Base-by-base conservation (phyloP, 2,329 filamentous ascomycete species). In the Monosporascus sp. region DNA sequence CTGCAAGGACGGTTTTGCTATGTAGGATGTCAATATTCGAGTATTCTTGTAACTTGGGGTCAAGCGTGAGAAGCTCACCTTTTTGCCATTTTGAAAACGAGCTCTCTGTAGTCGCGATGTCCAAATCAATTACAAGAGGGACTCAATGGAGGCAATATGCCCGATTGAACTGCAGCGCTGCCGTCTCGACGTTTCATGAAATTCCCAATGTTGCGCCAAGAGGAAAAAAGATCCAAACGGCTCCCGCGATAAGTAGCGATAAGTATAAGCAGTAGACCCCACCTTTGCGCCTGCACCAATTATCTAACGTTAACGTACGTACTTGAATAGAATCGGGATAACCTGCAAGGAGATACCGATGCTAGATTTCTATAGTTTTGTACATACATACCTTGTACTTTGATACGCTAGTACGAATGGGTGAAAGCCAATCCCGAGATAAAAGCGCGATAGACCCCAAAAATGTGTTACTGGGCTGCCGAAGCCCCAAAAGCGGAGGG, bases 1-100 rank as follows among this genome's bases (percentile, higher is more conserved):
- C 75, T 50, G 69, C 60, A 55, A 82, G 62, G 53, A 63, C 61
- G 46, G 66, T 62, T 65, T 70, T 71, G 59, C 74, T 78, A 57
- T 22, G 49, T 46, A n/a, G 17, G 7, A 17, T 38, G 51, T 64
- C 53, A 65, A 51, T 57, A 54, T 49, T 35, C 22, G 9, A 54
- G 38, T 45, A 46, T 14, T 48, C 20, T n/a, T 48, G 20, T 53
- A 16, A 26, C 7, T 26, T 41, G 2, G 26, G 46, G 14, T 35
- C 9, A 3, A 11, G 8, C 22, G 16, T 50, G 5, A 47, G 19
- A 46, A 46, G 50, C 64, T 56, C 52, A 70, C 68, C 51, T 55
- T 62, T 68, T 70, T 2, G 59, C 63, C 69, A 71, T 72, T 7
- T 50, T 60, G 46, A n/a, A 24, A 48, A 20, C 48, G n/a, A 50